A percentile compares a stretch with the other conserved stretches of the same genome.
These are phyloP conservation scores for Stipa capillata DNA, from an alignment of 176 grass and related monocot species.

Conservation along the genomic window DNA sequence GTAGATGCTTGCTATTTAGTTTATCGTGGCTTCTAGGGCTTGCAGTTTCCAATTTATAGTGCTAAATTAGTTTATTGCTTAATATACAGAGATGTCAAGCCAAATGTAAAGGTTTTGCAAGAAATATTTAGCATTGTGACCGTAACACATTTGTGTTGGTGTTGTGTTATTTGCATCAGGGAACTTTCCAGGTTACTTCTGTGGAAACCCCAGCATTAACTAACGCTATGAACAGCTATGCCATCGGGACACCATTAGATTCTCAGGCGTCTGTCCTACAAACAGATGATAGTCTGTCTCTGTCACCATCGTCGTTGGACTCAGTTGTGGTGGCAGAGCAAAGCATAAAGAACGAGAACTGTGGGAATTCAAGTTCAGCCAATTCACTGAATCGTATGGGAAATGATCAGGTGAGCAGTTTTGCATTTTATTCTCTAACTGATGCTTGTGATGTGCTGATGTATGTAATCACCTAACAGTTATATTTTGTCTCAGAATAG, in stretches of 20 bases:
- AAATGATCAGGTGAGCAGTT: constrained; percentile 52
- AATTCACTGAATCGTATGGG: constrained; percentile 52
- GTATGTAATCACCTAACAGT: neutral
- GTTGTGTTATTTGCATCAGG: constrained; percentile 33
- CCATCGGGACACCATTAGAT: constrained; percentile 51
- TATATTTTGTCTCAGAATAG: neutral
- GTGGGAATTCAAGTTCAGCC: constrained; percentile 45
- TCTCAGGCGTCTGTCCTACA: constrained; percentile 66
- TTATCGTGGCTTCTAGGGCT: too few species aligned
- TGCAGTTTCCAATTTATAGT: neutral
- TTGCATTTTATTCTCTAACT: neutral
- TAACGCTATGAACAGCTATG: constrained; percentile 47
- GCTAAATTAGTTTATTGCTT: neutral
- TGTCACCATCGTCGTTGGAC: constrained; percentile 77
- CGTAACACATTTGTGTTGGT: neutral
- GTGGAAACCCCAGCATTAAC: constrained; percentile 46
- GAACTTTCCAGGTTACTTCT: constrained; percentile 36
- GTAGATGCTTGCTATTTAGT: neutral
- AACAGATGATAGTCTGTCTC: constrained; percentile 77
- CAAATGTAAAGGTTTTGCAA: neutral
- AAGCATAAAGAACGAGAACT: constrained; percentile 65
- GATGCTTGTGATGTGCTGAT: neutral
- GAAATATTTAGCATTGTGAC: neutral
- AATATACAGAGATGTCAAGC: neutral
- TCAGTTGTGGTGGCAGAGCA: constrained; percentile 66